Evolutionary conservation across 495 filamentous ascomycete genomes (phyloP).

Genomic region (Aspergillus taichungensis): DNA sequence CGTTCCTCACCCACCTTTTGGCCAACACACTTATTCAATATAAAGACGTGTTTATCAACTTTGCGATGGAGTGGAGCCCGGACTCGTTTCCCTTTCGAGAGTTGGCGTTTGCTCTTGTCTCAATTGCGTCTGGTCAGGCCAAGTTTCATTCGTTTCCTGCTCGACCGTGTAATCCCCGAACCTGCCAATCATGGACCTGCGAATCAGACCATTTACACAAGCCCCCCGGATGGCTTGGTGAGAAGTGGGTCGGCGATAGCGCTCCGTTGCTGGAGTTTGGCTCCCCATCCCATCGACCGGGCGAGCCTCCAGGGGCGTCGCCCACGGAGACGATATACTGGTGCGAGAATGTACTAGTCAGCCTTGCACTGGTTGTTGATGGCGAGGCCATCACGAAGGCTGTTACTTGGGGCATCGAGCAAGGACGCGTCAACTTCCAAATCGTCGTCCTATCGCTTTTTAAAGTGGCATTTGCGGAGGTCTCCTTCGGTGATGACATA

Average conservation of each 20-base stretch:
- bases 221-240: not conserved
- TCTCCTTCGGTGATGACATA: not conserved
- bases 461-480: not conserved
- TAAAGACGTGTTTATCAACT: conserved; percentile 2
- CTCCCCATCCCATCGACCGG: conserved; percentile 1
- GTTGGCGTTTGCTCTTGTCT: conserved; percentile 7
- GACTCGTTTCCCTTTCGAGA: conserved; percentile 8
- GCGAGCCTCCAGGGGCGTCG: conserved; percentile 1
- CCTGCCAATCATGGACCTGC: not conserved
- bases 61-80: conserved; percentile 5
- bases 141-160: conserved; percentile 5
- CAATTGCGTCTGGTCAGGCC: conserved; percentile 6
- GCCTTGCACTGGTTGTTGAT: conserved; percentile 1
- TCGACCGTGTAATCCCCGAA: conserved; percentile 1
- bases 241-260: conserved; percentile 3
- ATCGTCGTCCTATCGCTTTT: conserved; percentile 1
- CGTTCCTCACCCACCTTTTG: conserved; percentile 1
- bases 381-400: not conserved
- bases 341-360: conserved; percentile 1
- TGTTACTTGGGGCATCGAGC: not conserved
- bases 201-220: not conserved
- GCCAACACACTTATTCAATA: conserved; percentile 2
- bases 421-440: not conserved
- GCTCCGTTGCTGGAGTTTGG: conserved; percentile 3
- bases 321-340: conserved; percentile 3